Evolutionary conservation across 2,329 filamentous ascomycete species (phyloP), one percentile per base, ranked within the genome.

Genomic region (Periglandula ipomoeae): DNA sequence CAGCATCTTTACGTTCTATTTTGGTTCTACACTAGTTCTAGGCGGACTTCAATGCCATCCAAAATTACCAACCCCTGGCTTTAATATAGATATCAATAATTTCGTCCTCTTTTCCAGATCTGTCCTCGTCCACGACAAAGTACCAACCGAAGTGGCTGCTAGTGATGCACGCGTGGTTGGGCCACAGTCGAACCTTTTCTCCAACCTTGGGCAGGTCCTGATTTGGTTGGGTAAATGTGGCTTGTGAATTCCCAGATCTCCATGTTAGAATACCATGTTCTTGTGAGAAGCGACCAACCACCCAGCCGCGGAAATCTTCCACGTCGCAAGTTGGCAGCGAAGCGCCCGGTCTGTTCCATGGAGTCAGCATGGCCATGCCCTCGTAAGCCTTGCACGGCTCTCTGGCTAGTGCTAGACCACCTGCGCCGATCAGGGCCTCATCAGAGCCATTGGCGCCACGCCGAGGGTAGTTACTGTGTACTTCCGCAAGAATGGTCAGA

Each of bases 121-220:
- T 66, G 45, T 75, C 70, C 24, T 78, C 80, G 64, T 91, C 86
- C 2, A 90, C 79, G 30, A 91, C 69, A 19, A 89, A 68, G 66
- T 89, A 93, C 74, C 80, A 87, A 2, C 76, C 80, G 66, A 83
- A 87, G 24, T 79, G 78, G 0, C 81, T 82, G 0, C 84, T 82
- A 1, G 86, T 78, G 56, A 91, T 84, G 61, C 87, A 93, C 32
- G 86, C 81, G 67, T 93, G 87, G 57, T 91, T 91, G 0, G 87
- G 86, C 81, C 84, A 90, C 7, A 91, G 69, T 50, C 80, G 72
- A 23, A 90, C 65, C 58, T 80, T 79, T 59, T 88, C 77, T 0
- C 87, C 86, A 27, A 87, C 69, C 10, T 70, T 62, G 0, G 71
- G 73, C 35, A 71, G 66, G 11, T 60, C 54, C 42, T 50, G 46